Evolutionary conservation across 2,329 filamentous ascomycete species (phyloP).

Genomic region (Verticillium zaregamsianum): DNA sequence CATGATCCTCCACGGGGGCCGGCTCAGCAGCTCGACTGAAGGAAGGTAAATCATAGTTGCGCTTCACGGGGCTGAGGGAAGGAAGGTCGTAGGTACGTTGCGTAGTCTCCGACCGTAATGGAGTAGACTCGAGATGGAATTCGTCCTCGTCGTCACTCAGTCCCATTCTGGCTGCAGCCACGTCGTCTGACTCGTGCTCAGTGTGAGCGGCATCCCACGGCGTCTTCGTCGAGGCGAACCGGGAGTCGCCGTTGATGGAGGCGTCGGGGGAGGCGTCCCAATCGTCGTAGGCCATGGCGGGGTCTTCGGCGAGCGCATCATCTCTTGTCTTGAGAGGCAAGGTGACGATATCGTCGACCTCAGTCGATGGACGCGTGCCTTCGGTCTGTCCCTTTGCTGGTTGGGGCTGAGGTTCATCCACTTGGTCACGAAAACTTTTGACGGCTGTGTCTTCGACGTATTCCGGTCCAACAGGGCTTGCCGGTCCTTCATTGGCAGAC

Average conservation of each 20-base stretch:
- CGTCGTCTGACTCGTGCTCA: neutral
- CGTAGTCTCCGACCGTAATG: neutral
- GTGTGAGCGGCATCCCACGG: neutral
- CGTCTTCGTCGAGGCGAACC: neutral
- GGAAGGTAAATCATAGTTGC: neutral
- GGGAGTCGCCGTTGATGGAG: neutral
- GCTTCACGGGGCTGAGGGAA: neutral
- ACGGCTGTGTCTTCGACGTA: neutral
- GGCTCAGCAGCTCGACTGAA: neutral
- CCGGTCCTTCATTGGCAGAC: neutral
- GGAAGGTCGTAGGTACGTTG: neutral
- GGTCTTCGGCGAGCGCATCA: conserved; percentile 1
- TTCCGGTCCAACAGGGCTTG: neutral
- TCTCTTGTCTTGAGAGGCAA: neutral
- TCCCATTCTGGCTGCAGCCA: conserved; percentile 1
- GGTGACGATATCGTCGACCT: neutral
- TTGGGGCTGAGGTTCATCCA: conserved; percentile 1
- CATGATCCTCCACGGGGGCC: neutral
- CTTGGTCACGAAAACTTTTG: neutral
- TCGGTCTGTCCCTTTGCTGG: neutral
- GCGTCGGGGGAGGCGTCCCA: neutral
- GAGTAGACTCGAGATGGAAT: neutral
- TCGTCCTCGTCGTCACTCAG: neutral
- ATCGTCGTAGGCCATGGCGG: neutral
- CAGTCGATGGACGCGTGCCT: neutral